phyloP scores from a whole-genome alignment of 2,329 filamentous ascomycete genomes.

The Alternaria sp. region DNA sequence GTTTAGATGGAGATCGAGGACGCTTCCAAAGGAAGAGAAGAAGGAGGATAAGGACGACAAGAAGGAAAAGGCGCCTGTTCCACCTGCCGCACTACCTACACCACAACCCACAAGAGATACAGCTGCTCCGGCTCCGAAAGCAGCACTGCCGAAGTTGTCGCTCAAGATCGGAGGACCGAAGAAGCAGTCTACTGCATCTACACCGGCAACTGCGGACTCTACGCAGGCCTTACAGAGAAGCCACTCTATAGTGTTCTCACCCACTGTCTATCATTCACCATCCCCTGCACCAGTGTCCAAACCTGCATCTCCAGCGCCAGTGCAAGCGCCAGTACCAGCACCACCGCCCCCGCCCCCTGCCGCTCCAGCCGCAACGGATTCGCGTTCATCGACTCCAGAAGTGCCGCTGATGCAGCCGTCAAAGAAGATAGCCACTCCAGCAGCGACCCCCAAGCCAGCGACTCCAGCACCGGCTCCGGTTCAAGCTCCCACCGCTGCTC shows the following conservation, averaged over 20 bases:
- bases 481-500: not conserved
- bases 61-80: not conserved
- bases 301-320: slow-evolving; percentile 19
- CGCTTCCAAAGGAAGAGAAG: slow-evolving; percentile 2
- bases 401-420: slow-evolving; percentile 22
- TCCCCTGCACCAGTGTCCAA: slow-evolving; percentile 22
- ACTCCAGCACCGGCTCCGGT: slow-evolving; percentile 4
- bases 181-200: slow-evolving; percentile 20
- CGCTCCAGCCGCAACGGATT: slow-evolving; percentile 16
- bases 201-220: slow-evolving; percentile 15
- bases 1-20: slow-evolving; percentile 24
- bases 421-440: slow-evolving; percentile 26
- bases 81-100: not conserved
- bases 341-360: slow-evolving; percentile 12
- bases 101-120: slow-evolving; percentile 12
- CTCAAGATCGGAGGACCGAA: slow-evolving; percentile 30
- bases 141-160: slow-evolving; percentile 22
- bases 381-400: slow-evolving; percentile 24
- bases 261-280: slow-evolving; percentile 22
- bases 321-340: not conserved
- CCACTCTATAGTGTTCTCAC: slow-evolving; percentile 23
- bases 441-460: slow-evolving; percentile 17
- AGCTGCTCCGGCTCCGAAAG: slow-evolving; percentile 6
- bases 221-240: slow-evolving; percentile 12
- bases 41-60: not conserved